Base-by-base conservation (phyloP, 768 basidiomycete species). In the Phlegmacium glaucopus region DNA sequence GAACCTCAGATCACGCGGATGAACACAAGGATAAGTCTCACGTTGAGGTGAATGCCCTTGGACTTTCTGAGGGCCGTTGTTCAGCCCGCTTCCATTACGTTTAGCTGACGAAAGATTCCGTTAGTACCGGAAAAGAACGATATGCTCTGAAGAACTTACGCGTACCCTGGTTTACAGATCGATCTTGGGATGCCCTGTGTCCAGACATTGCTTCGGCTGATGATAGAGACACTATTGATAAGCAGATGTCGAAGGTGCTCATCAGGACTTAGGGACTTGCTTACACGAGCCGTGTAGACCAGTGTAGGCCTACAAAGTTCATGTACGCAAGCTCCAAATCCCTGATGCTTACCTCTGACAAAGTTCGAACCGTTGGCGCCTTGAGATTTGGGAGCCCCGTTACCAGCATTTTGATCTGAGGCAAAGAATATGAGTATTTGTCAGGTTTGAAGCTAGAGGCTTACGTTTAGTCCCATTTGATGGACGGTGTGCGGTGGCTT, bases 381-480 rank as follows among this genome's bases (percentile, higher is more conserved):
- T 47, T 51, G 50, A 46, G 39, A 42, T 51, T 47, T 51, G 39
- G 50, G 45, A 42, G 44, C 37, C 38, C 49, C 50, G 22, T 51
- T 51, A 38, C 35, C 32, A 42, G 39, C 34, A 46, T 47, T 47
- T 46, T 46, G 45, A 42, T 46, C 50, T 51, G 50, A 51, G 27
- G 45, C 41, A 39, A 49, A 49, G 48, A 38, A 44, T 44, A 35
- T 50, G 38, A 50, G 44, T 40, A 44, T 39, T 39, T 41, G 43
- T 44, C 37, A 45, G 40, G 27, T 47, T 51, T 42, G 37, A 50
- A 45, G 48, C 36, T 44, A 45, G 37, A 40, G 37, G 44, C 50
- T 51, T 51, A 51, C 50, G 25, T 51, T 47, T 51, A 36, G 50
- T 51, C 50, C 49, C 47, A 39, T 54, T 54, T 38, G 47, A 48